A percentile compares a stretch with the other conserved stretches of the same genome.
Evolutionary conservation across 306 rosid species (phyloP).

Genomic region (Begonia fuchsioides): DNA sequence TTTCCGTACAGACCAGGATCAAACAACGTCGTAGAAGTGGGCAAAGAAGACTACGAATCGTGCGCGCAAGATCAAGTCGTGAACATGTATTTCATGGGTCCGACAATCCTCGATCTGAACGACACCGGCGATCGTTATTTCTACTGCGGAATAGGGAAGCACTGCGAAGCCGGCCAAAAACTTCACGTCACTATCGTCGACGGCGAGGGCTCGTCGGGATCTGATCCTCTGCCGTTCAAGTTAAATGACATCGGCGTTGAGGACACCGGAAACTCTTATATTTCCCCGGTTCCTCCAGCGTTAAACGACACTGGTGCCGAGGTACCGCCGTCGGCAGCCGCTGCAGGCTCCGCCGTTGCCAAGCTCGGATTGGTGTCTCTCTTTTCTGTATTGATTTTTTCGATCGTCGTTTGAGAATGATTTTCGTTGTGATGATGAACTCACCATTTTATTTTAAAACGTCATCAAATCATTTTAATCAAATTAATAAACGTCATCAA

Average conservation of each 20-base stretch:
- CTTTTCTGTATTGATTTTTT: no score
- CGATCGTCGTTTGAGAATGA: no score
- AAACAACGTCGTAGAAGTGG: conserved; percentile 27
- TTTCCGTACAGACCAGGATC: conserved; percentile 33
- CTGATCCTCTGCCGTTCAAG: conserved; percentile 7
- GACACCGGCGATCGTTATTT: conserved; percentile 36
- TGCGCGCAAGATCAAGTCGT: conserved; percentile 20
- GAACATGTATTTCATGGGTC: conserved; percentile 26
- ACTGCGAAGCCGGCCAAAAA: conserved; percentile 62
- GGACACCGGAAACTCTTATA: background rate
- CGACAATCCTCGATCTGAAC: conserved; percentile 18
- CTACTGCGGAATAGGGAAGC: conserved; percentile 46
- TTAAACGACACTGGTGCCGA: no score
- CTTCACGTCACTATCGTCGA: conserved; percentile 23
- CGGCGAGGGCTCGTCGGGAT: conserved; percentile 17
- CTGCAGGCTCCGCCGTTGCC: no score
- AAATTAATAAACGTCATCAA: no score
- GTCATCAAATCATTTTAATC: no score
- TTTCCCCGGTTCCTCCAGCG: no score
- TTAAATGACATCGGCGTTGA: background rate
- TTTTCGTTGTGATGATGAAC: no score
- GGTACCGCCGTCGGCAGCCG: no score
- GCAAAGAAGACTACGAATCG: conserved; percentile 18
- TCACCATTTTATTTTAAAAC: no score
- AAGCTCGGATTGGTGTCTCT: no score